Conservation (phyloP, 148 eudicot species). For the Agrostemma githago region DNA sequence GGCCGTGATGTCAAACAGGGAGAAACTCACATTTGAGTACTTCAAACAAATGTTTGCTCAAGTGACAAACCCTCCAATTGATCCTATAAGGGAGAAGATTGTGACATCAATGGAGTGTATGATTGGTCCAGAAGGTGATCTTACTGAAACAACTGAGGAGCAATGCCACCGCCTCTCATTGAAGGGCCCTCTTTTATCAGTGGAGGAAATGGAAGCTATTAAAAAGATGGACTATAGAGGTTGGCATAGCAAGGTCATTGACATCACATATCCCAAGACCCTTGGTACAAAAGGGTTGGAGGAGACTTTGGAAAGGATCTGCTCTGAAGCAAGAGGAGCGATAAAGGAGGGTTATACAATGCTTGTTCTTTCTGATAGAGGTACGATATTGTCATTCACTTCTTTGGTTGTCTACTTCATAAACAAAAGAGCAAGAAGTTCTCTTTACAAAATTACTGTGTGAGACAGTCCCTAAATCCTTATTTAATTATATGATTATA, state of each 20-base stretch:
- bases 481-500: not conserved
- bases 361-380: constrained; percentile 93
- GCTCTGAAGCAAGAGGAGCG: constrained; percentile 76
- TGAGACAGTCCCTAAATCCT: no score
- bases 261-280: constrained; percentile 70
- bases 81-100: constrained; percentile 95
- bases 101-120: constrained; percentile 99
- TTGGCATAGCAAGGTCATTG: constrained; percentile 93
- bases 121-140: constrained; percentile 99
- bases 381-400: constrained; percentile 30
- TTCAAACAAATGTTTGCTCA: constrained; percentile 99
- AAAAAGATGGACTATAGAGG: constrained; percentile 93
- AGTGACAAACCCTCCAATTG: constrained; percentile 97
- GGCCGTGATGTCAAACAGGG: constrained; percentile 98
- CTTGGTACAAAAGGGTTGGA: constrained; percentile 86
- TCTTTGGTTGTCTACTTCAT: not conserved
- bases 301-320: constrained; percentile 85
- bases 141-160: constrained; percentile 89
- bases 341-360: constrained; percentile 77
- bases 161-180: constrained; percentile 95
- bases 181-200: constrained; percentile 82
- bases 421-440: not conserved
- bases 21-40: constrained; percentile 93
- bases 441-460: not conserved
- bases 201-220: constrained; percentile 89